Percentiles rank a stretch among this genome's conserved stretches.
These are phyloP conservation scores for Citeromyces nyonsensis DNA, from an alignment of 805 yeast species.

Conservation along the genomic window DNA sequence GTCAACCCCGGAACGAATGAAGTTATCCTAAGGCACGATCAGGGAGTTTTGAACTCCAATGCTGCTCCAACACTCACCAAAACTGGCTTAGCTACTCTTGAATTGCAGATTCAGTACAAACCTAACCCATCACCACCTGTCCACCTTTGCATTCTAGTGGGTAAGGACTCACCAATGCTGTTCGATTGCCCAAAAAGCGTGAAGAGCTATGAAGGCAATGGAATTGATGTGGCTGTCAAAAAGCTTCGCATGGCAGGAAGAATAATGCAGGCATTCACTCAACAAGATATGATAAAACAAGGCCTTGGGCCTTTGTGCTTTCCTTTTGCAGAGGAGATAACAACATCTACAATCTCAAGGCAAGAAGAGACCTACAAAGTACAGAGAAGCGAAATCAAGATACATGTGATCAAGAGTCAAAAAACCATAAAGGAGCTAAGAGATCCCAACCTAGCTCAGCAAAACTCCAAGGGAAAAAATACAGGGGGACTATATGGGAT, in stretches of 20 bases:
- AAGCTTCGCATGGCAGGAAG: slow-evolving; percentile 75
- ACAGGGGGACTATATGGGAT: slow-evolving; percentile 66
- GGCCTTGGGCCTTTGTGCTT: slow-evolving; percentile 73
- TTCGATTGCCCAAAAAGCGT: slow-evolving; percentile 57
- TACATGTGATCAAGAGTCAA: slow-evolving; percentile 63
- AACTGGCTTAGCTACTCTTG: slow-evolving; percentile 6
- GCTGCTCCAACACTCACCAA: slow-evolving; percentile 5
- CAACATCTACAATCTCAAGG: slow-evolving; percentile 32
- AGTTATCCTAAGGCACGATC: slow-evolving; percentile 31
- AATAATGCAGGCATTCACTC: slow-evolving; percentile 82
- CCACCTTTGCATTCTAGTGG: slow-evolving; percentile 68
- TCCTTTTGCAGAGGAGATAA: slow-evolving; percentile 45
- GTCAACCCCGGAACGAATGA: slow-evolving; percentile 56
- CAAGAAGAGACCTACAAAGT: slow-evolving; percentile 18
- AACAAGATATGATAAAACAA: slow-evolving; percentile 70
- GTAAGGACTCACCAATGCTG: slow-evolving; percentile 52
- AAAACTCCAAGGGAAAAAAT: slow-evolving; percentile 55
- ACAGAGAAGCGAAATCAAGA: slow-evolving; percentile 47
- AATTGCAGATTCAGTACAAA: slow-evolving; percentile 22
- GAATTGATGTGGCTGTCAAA: slow-evolving; percentile 50
- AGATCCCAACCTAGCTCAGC: slow-evolving; percentile 77
- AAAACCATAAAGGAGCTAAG: slow-evolving; percentile 57
- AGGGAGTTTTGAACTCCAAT: slow-evolving; percentile 20
- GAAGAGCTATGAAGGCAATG: slow-evolving; percentile 38
- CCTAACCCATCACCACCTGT: slow-evolving; percentile 59